Percentiles rank a stretch among this genome's conserved stretches.
Conservation (phyloP, 108 stramenopile species). For the Nitzschia inconspicua region DNA sequence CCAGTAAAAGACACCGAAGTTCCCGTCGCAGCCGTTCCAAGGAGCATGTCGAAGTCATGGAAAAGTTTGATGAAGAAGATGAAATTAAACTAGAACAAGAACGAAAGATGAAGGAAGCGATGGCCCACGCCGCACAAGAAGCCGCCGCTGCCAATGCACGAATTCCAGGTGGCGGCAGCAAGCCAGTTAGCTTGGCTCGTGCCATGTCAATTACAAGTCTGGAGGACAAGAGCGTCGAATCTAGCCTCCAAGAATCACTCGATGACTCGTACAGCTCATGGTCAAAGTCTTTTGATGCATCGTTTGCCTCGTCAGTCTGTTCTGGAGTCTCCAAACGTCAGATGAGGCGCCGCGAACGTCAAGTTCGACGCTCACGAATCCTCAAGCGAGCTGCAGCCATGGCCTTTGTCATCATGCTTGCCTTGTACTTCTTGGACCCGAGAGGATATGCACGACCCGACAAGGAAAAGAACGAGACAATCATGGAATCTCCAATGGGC, state of each 20-base stretch:
- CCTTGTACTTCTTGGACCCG: conserved; percentile 28
- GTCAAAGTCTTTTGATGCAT: conserved; percentile 40
- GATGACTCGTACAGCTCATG: conserved; percentile 34
- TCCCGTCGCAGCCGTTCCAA: conserved; percentile 1
- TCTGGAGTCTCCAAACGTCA: conserved; percentile 30
- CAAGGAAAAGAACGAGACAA: conserved; percentile 5
- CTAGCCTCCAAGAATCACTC: conserved; percentile 24
- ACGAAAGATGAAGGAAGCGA: conserved; percentile 20
- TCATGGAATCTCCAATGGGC: conserved; percentile 29
- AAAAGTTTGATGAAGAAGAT: conserved; percentile 31
- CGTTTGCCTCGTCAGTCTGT: conserved; percentile 26
- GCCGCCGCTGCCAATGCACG: conserved; percentile 38
- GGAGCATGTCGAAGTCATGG: conserved; percentile 26
- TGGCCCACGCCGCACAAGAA: conserved; percentile 33
- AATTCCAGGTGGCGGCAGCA: conserved; percentile 14
- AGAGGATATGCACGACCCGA: not conserved
- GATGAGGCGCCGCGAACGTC: conserved; percentile 21
- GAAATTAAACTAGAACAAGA: conserved; percentile 24
- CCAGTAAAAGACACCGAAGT: not conserved
- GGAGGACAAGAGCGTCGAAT: conserved; percentile 10
- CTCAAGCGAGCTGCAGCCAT: conserved; percentile 14
- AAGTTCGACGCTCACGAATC: conserved; percentile 24
- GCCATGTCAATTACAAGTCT: not conserved
- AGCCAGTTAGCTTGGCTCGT: not conserved
- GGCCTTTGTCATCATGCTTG: conserved; percentile 19